Evolutionary conservation across 352 stramenopile species (phyloP), one percentile per base, ranked within the genome.

Genomic region (Globisporangium acanthophoron): DNA sequence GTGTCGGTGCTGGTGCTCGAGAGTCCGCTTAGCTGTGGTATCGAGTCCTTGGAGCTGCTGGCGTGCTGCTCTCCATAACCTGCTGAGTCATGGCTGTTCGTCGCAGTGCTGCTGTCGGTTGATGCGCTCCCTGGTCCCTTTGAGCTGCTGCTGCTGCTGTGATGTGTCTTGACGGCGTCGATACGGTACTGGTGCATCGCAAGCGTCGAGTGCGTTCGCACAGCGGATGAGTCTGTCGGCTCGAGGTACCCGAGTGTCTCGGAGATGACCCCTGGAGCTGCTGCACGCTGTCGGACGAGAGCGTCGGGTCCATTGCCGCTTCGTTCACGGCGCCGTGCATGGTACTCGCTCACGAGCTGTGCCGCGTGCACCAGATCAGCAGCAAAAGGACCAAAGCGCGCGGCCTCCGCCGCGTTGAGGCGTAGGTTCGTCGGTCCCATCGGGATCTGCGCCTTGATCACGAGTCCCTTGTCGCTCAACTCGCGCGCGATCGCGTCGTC

Each of bases 381-480:
- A 0, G 59, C 65, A 48, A 91, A 78, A 7, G 69, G 62, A 0
- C 78, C 80, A 58, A 87, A 88, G 13, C 44, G 39, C 3, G 54
- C 41, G 0, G 90, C 47, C 47, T 91, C 79, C 1, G 66, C 21
- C 0, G 67, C 43, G 21, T 85, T 69, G 6, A 93, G 59, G 11
- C 61, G 59, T 39, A 91, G 62, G 44, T 74, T 73, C 3, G 83
- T 85, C 2, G 80, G 77, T 1, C 80, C 83, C 41, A 93, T 73
- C 1, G 83, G 83, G 52, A 91, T 84, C 57, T 93, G 83, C 12
- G 77, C 75, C 45, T 86, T 88, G 24, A 90, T 53, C 20, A 89
- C 74, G n/a, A 93, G 71, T 18, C 83, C 83, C 21, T 75, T 59
- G 0, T 64, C 54, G 35, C 71, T 75, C 21, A 93, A 54, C n/a